These are phyloP conservation scores for Polytolypa hystricis DNA, from an alignment of 2,329 filamentous ascomycete species.

Conservation along the genomic window DNA sequence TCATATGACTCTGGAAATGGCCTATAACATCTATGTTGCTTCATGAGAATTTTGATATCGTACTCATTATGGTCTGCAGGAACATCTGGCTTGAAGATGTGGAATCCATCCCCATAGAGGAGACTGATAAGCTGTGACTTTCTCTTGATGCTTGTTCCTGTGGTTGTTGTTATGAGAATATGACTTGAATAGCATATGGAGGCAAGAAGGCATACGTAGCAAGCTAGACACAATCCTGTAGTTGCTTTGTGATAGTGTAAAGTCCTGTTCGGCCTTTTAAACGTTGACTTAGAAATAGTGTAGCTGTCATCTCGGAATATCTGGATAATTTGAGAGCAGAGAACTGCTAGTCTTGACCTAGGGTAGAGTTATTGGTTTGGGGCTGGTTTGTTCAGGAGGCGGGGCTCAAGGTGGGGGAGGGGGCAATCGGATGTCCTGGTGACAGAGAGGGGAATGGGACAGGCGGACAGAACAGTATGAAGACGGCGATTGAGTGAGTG, in stretches of 20 bases:
- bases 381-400: no score
- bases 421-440: no score
- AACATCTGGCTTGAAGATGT: constrained; percentile 13
- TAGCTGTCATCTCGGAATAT: no score
- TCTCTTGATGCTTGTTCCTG: constrained; percentile 5
- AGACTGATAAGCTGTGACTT: constrained; percentile 11
- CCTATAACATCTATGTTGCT: constrained; percentile 13
- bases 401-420: no score
- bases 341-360: no score
- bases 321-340: no score
- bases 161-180: neutral
- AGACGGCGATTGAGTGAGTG: no score
- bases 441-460: no score
- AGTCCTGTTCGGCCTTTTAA: constrained; percentile 2
- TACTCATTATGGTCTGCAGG: constrained; percentile 13
- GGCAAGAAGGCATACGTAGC: constrained; percentile 3
- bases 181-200: neutral
- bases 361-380: no score
- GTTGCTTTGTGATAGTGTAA: constrained; percentile 8
- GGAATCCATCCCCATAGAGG: constrained; percentile 13
- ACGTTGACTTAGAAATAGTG: no score
- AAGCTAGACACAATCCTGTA: constrained; percentile 7
- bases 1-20: constrained; percentile 17
- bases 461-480: no score
- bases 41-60: constrained; percentile 11